phyloP scores from a whole-genome alignment of 1,284 basidiomycete genomes.

The Irpex lacteus region DNA sequence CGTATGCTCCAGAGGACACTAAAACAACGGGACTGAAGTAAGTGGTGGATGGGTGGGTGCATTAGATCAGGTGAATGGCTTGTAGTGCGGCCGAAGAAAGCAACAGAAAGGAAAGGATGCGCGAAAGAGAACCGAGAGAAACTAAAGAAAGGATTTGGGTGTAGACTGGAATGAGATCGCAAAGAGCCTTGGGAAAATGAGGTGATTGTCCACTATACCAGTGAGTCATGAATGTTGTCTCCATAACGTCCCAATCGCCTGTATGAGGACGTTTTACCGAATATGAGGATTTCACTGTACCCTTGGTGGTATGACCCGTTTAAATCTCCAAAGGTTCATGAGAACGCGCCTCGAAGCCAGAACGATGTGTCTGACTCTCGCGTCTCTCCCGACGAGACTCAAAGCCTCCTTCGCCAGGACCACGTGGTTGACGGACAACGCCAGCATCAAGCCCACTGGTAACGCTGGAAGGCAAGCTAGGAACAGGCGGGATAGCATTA shows the following conservation, averaged over 20 bases:
- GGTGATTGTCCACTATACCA: slow-evolving; percentile 3
- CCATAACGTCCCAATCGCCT: slow-evolving; percentile 9
- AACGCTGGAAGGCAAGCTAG: slow-evolving; percentile 63
- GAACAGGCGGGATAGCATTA: slow-evolving; percentile 69
- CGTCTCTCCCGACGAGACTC: slow-evolving; percentile 62
- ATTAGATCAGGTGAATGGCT: slow-evolving; percentile 10
- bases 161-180: slow-evolving; percentile 7
- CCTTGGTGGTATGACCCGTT: slow-evolving; percentile 22
- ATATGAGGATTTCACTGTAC: slow-evolving; percentile 4
- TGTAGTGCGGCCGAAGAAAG: slow-evolving; percentile 3
- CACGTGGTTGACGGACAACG: slow-evolving; percentile 78
- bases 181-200: slow-evolving; percentile 1
- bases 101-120: slow-evolving; percentile 1
- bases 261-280: slow-evolving; percentile 11
- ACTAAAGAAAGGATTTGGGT: slow-evolving; percentile 12
- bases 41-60: slow-evolving; percentile 8
- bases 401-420: slow-evolving; percentile 72
- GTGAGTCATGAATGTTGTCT: slow-evolving; percentile 10
- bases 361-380: slow-evolving; percentile 54
- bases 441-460: slow-evolving; percentile 41
- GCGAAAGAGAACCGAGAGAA: slow-evolving; percentile 6
- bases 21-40: slow-evolving; percentile 15
- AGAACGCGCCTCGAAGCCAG: slow-evolving; percentile 73
- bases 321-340: slow-evolving; percentile 83
- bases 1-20: slow-evolving; percentile 29